Percentiles rank a stretch among this genome's conserved stretches.
These are phyloP conservation scores for Boechera divaricarpa DNA, from an alignment of 345 rosid genomes.

Conservation along the genomic window DNA sequence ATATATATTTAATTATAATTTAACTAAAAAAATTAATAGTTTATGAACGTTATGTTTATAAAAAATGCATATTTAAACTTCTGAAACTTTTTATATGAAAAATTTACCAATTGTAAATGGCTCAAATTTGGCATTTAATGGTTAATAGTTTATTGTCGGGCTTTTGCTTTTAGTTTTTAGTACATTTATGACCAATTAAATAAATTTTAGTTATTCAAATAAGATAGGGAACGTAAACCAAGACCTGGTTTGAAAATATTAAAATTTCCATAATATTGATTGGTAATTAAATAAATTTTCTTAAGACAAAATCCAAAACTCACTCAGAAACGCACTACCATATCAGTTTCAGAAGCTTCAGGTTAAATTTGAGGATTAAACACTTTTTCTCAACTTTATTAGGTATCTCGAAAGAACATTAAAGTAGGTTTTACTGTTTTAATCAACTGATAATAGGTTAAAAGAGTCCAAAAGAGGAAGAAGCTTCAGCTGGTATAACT, in stretches of 20 bases:
- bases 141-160: neutral
- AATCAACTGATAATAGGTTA: conserved; percentile 14
- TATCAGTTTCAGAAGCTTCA: neutral
- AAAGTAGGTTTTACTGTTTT: conserved; percentile 20
- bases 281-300: neutral
- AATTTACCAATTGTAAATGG: neutral
- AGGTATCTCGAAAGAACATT: conserved; percentile 23
- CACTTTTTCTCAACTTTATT: conserved; percentile 4
- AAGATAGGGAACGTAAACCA: neutral
- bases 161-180: neutral
- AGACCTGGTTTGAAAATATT: neutral
- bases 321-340: neutral
- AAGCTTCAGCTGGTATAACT: conserved; percentile 16
- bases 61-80: neutral
- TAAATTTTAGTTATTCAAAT: neutral
- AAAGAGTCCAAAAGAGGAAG: neutral
- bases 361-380: neutral
- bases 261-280: neutral
- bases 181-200: neutral
- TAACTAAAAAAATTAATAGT: neutral
- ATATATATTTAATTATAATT: too few relatives aligned
- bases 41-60: neutral
- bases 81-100: neutral
- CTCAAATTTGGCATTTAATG: neutral
- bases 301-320: neutral